Percentiles rank a stretch among this genome's conserved stretches.
These are phyloP conservation scores for Phytophthora tentaculata DNA, from an alignment of 352 stramenopile genomes.

Conservation along the genomic window DNA sequence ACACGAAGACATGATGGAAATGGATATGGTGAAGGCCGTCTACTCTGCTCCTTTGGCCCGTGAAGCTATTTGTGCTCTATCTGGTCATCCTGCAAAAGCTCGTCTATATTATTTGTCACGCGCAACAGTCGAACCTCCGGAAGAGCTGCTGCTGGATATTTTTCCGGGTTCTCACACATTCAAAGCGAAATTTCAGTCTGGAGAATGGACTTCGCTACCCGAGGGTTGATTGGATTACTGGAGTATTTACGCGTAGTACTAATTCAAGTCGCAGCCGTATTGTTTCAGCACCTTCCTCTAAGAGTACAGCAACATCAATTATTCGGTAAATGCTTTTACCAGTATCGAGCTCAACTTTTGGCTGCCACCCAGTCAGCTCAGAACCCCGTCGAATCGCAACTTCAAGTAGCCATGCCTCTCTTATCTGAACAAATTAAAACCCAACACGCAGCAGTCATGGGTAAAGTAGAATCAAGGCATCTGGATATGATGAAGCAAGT, in stretches of 20 bases:
- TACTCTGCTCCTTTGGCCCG: constrained; percentile 7
- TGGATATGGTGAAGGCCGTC: constrained; percentile 9
- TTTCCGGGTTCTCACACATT: constrained; percentile 4
- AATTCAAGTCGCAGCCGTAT: constrained; percentile 3
- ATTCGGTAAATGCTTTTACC: neutral
- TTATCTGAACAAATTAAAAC: neutral
- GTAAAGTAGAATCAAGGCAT: constrained; percentile 1
- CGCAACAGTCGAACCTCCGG: constrained; percentile 2
- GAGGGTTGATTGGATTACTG: constrained; percentile 11
- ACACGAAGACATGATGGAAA: neutral
- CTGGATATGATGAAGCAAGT: neutral
- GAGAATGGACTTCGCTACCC: constrained; percentile 9
- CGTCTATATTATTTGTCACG: constrained; percentile 7
- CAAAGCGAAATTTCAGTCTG: neutral
- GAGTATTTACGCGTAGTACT: constrained; percentile 3
- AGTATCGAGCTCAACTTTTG: neutral
- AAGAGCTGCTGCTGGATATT: neutral
- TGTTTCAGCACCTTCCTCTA: neutral
- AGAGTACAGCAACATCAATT: neutral
- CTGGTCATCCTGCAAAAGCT: constrained; percentile 1
- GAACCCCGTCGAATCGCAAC: neutral
- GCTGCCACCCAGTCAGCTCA: neutral
- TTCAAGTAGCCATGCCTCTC: neutral
- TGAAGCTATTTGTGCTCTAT: constrained; percentile 9
- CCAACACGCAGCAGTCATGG: neutral